These are phyloP conservation scores for Solanum hybrid DNA, from an alignment of 305 asterid species.

Conservation along the genomic window DNA sequence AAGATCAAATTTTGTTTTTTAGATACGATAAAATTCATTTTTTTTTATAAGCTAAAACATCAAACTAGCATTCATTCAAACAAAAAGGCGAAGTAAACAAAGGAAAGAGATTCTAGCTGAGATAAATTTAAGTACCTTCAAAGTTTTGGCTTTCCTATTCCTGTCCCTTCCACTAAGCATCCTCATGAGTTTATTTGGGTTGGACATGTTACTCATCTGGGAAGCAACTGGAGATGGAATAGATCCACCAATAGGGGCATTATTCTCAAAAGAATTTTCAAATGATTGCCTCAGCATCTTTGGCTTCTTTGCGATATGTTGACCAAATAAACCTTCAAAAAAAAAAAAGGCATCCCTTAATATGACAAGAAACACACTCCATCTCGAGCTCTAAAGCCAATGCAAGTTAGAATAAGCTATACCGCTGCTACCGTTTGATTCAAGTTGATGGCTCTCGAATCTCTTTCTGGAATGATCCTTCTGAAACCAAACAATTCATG, in stretches of 20 bases:
- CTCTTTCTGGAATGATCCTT: constrained; percentile 59
- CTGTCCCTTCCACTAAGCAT: constrained; percentile 62
- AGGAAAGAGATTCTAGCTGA: background rate
- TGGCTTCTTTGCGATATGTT: constrained; percentile 45
- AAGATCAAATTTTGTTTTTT: constrained; percentile 10
- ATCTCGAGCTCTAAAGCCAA: constrained; percentile 9
- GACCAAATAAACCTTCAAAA: constrained; percentile 59
- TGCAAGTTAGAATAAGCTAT: constrained; percentile 15
- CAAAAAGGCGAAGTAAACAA: background rate
- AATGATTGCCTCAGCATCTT: constrained; percentile 48
- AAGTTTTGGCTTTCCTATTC: constrained; percentile 46
- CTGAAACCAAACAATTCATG: constrained; percentile 29
- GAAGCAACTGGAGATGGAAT: constrained; percentile 72
- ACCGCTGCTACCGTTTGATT: constrained; percentile 61
- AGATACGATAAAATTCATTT: background rate
- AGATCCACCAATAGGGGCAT: constrained; percentile 33
- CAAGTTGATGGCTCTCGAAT: constrained; percentile 55
- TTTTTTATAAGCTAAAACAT: background rate
- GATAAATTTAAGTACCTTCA: constrained; percentile 36
- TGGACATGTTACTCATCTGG: constrained; percentile 78
- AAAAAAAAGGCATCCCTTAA: constrained; percentile 14
- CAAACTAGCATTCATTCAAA: background rate
- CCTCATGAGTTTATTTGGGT: constrained; percentile 56
- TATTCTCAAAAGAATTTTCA: constrained; percentile 47
- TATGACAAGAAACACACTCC: constrained; percentile 5